Conservation (phyloP, 306 rosid species). For the Cucumis hystrix region DNA sequence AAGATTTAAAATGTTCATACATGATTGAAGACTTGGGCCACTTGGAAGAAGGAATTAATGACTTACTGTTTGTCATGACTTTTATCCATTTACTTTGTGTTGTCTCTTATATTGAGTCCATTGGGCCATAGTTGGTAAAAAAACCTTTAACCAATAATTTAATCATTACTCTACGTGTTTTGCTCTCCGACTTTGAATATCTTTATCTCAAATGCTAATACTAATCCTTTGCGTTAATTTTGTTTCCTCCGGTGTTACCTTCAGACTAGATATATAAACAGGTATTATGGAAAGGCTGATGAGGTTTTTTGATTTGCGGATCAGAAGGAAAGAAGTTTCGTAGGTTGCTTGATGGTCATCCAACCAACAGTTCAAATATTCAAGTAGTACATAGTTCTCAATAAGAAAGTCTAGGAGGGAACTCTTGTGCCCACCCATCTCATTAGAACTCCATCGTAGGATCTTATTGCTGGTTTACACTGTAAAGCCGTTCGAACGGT, state of each 20-base stretch:
- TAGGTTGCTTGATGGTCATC: background rate
- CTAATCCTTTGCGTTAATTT: background rate
- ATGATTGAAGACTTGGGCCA: background rate
- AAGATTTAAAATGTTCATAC: background rate
- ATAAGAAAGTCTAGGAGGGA: background rate
- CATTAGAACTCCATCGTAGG: background rate
- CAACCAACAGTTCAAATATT: background rate
- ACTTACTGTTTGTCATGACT: background rate
- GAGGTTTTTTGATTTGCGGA: slow-evolving; percentile 43
- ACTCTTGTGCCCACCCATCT: background rate
- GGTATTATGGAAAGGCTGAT: slow-evolving; percentile 81
- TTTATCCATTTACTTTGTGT: no score
- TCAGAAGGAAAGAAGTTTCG: background rate
- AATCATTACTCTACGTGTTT: background rate
- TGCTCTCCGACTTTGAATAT: background rate
- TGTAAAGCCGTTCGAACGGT: background rate
- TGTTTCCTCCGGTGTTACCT: background rate
- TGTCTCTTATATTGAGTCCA: no score
- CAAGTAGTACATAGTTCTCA: background rate
- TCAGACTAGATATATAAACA: slow-evolving; percentile 66
- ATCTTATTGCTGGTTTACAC: background rate
- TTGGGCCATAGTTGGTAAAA: no score
- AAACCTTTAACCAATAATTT: no score
- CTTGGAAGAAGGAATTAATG: background rate
- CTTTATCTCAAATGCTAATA: background rate